Percentiles rank a stretch among this genome's conserved stretches.
These are phyloP conservation scores for Cladosporium sp. DNA, from an alignment of 2,329 filamentous ascomycete genomes.

Conservation along the genomic window DNA sequence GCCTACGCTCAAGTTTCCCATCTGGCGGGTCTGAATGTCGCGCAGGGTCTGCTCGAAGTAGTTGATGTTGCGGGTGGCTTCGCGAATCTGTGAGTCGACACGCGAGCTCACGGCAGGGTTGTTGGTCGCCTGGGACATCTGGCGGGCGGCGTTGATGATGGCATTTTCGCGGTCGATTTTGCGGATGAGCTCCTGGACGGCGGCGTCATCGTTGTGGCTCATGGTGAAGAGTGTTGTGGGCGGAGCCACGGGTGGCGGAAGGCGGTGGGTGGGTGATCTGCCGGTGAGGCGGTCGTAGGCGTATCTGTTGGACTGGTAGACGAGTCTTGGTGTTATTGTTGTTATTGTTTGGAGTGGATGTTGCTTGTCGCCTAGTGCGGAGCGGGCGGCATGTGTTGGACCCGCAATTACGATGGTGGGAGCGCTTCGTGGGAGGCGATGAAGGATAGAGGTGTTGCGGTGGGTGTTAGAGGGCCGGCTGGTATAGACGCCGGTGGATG, in stretches of 20 bases:
- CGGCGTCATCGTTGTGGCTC: conserved; percentile 58
- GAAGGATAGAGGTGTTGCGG: conserved; percentile 5
- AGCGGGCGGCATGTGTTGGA: conserved; percentile 17
- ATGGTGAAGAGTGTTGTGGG: conserved; percentile 46
- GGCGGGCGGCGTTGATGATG: conserved; percentile 88
- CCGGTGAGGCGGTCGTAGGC: neutral
- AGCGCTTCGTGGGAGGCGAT: neutral
- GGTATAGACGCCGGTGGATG: conserved; percentile 4
- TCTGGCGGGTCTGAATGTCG: conserved; percentile 80
- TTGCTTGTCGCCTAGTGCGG: conserved; percentile 17
- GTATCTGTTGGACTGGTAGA: neutral
- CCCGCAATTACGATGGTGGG: conserved; percentile 17
- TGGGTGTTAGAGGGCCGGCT: neutral
- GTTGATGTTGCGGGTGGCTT: conserved; percentile 87
- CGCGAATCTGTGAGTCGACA: conserved; percentile 90
- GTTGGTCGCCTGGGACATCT: conserved; percentile 93
- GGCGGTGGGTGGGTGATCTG: conserved; percentile 1
- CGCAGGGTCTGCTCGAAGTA: conserved; percentile 92
- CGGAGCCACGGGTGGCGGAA: conserved; percentile 11
- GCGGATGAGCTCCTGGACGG: conserved; percentile 78
- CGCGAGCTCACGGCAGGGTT: conserved; percentile 88
- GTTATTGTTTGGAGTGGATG: conserved; percentile 3
- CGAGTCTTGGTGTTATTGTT: neutral
- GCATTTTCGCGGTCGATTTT: conserved; percentile 98
- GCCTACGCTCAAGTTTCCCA: conserved; percentile 67